Base-by-base conservation (phyloP, 192 early-diverging fungal species). In the Coemansia guatemalensis region DNA sequence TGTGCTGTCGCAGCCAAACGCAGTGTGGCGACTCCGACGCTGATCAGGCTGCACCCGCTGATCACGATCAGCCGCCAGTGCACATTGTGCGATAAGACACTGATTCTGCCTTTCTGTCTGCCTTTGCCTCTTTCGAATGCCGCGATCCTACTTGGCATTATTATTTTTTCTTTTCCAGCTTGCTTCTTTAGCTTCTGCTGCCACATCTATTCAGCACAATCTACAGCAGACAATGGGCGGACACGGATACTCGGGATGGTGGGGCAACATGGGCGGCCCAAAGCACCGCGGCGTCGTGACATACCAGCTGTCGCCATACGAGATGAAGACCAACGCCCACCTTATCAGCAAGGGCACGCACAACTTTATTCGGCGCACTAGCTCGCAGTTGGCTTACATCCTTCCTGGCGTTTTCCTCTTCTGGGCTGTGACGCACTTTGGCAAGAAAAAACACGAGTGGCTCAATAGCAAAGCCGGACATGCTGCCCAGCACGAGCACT, bases 251-350 rank as follows among this genome's bases (percentile, higher is more conserved):
- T 74, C 72, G 67, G 72, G 72, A 41, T 74, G 65, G 72, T 74
- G 72, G 72, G 72, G 72, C 56, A 60, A 50, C 62, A 74, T 74
- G 72, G 72, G 72, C 65, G 72, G 72, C 17, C 72, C 65, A 60
- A 74, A 74, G 72, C 72, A 74, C 61, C 72, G 72, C 62, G 72
- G 72, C 61, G 64, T 74, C 41, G 72, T 74, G 62, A 74, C 70
- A 2, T 68, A 74, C 65, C 72, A 74, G 64, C 73, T 75, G 48
- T 75, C 73, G 56, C 73, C 73, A 30, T 75, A 75, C 61, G 73
- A 75, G 53, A 69, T 75, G 73, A 75, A 75, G 67, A 67, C 73
- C 58, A 75, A 75, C 55, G 67, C 67, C 35, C 67, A 75, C 59
- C 68, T 75, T 52, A 69, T 75, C 58, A 70, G 67, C 64, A 75